Evolutionary conservation across 768 basidiomycete genomes (phyloP).

Genomic region (Lactifluus echinatus): DNA sequence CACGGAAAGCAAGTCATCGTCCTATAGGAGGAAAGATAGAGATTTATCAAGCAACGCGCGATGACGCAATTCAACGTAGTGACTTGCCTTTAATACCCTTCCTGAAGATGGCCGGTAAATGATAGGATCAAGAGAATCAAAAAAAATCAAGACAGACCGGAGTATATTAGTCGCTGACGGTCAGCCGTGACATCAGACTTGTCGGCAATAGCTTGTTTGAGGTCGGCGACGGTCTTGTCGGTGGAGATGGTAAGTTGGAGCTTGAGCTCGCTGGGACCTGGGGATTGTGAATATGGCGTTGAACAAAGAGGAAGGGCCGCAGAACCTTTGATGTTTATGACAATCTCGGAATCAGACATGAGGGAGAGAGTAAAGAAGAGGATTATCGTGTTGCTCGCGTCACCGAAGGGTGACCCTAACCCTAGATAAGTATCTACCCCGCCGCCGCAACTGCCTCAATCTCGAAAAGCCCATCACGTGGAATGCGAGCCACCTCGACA

Average conservation of each 20-base stretch:
- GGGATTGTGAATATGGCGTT: background rate
- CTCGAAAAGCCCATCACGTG: constrained; percentile 88
- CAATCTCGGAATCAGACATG: constrained; percentile 25
- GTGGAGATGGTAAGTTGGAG: constrained; percentile 74
- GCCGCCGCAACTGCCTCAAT: constrained; percentile 75
- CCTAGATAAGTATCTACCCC: background rate
- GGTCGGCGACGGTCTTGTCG: constrained; percentile 80
- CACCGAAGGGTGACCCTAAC: constrained; percentile 5
- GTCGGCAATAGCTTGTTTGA: constrained; percentile 83
- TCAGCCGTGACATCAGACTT: constrained; percentile 83
- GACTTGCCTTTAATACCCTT: constrained; percentile 59
- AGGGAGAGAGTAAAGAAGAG: constrained; percentile 2
- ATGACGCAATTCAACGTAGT: background rate
- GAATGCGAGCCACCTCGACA: constrained; percentile 83
- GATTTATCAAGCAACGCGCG: background rate
- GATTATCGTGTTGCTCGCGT: background rate
- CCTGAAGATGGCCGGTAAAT: constrained; percentile 31
- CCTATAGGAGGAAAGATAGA: constrained; percentile 34
- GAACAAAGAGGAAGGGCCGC: background rate
- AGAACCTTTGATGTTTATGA: constrained; percentile 25
- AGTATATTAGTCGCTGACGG: constrained; percentile 86
- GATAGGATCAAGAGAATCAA: background rate
- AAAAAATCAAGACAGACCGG: constrained; percentile 44
- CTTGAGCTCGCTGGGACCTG: constrained; percentile 89
- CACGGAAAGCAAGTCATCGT: constrained; percentile 69